Evolutionary conservation across 164 flowering plant species (phyloP).

Genomic region (Piper betle): DNA sequence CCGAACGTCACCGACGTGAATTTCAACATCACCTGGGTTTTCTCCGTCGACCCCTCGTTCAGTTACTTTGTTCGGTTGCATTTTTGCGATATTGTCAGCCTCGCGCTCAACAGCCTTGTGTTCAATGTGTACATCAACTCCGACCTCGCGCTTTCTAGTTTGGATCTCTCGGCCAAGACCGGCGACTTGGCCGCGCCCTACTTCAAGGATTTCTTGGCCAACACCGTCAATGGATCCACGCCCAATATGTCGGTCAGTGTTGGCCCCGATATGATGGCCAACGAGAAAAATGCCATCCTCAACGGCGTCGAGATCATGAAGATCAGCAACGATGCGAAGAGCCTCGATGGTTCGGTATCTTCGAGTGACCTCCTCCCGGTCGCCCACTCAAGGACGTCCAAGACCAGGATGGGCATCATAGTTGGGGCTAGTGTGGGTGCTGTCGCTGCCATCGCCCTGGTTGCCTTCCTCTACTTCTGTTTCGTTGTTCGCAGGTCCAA

Average conservation of each 20-base stretch:
- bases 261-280: slow-evolving; percentile 60
- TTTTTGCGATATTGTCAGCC: slow-evolving; percentile 80
- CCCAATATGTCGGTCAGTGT: slow-evolving; percentile 51
- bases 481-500: slow-evolving; percentile 31
- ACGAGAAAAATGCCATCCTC: slow-evolving; percentile 38
- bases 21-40: slow-evolving; percentile 89
- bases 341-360: slow-evolving; percentile 53
- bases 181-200: slow-evolving; percentile 38
- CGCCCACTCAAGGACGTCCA: slow-evolving; percentile 23
- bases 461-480: slow-evolving; percentile 45
- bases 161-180: slow-evolving; percentile 54
- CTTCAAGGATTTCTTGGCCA: slow-evolving; percentile 61
- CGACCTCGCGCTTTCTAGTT: slow-evolving; percentile 29
- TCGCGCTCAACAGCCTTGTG: slow-evolving; percentile 34
- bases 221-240: slow-evolving; percentile 25
- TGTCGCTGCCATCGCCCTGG: slow-evolving; percentile 20
- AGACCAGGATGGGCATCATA: slow-evolving; percentile 29
- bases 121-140: slow-evolving; percentile 53
- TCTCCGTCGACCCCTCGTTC: slow-evolving; percentile 56
- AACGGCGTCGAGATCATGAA: slow-evolving; percentile 91
- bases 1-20: slow-evolving; percentile 34
- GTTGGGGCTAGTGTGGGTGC: slow-evolving; percentile 38
- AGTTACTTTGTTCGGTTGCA: slow-evolving; percentile 64
- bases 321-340: slow-evolving; percentile 59
- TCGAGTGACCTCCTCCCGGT: slow-evolving; percentile 34